Conservation (phyloP, 2,329 filamentous ascomycete genomes). For the Colletotrichum tanaceti region DNA sequence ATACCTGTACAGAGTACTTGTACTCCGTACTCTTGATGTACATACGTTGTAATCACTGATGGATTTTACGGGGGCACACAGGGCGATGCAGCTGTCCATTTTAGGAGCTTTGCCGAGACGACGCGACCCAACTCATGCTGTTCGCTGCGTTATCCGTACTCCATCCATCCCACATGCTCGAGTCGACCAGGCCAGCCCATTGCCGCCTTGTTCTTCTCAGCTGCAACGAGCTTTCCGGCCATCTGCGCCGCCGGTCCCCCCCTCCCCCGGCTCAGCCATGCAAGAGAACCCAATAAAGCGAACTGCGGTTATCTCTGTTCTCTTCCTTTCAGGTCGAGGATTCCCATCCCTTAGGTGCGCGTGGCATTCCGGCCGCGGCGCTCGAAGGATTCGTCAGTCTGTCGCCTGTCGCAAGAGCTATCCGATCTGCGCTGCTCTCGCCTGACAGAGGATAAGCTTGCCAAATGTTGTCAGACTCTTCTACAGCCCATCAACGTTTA, state of each 20-base stretch:
- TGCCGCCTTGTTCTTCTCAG: conserved; percentile 7
- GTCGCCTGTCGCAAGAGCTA: conserved; percentile 16
- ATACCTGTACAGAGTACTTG: background rate
- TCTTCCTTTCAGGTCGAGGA: background rate
- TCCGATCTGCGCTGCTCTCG: conserved; percentile 8
- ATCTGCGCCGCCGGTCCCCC: background rate
- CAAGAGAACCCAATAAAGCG: conserved; percentile 7
- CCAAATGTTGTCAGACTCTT: conserved; percentile 26
- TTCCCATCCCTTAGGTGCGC: conserved; percentile 6
- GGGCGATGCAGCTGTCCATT: conserved; percentile 29
- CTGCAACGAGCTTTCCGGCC: conserved; percentile 3
- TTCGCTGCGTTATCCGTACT: background rate
- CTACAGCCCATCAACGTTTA: background rate
- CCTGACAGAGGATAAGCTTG: conserved; percentile 15
- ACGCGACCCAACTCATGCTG: conserved; percentile 9
- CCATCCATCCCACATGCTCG: conserved; percentile 25
- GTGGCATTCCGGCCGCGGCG: conserved; percentile 21
- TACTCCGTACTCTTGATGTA: no score
- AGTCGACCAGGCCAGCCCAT: conserved; percentile 28
- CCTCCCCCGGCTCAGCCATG: conserved; percentile 14
- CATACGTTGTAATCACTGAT: conserved; percentile 10
- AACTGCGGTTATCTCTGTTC: conserved; percentile 19
- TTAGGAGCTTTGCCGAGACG: conserved; percentile 28
- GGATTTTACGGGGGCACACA: conserved; percentile 31
- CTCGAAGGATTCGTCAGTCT: conserved; percentile 21